Conservation (phyloP, 1,284 basidiomycete genomes). For the Xerocomus nothofagi region DNA sequence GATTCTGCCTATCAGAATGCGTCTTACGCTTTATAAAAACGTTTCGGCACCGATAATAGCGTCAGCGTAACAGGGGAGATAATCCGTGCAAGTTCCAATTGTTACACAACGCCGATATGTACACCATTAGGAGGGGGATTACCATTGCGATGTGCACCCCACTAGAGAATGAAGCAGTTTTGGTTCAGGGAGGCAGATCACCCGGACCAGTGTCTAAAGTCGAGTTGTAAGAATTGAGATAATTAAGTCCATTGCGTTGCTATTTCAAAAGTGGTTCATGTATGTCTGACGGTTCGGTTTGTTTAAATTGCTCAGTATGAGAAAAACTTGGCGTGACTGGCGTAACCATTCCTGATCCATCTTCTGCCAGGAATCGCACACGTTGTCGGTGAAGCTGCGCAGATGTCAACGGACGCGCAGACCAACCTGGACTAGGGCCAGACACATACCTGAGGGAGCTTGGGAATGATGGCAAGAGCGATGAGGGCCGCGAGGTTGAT, state of each 20-base stretch:
- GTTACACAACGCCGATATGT: slow-evolving; percentile 36
- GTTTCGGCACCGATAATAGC: slow-evolving; percentile 23
- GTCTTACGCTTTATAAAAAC: slow-evolving; percentile 68
- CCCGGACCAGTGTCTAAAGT: slow-evolving; percentile 21
- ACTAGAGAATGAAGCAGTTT: slow-evolving; percentile 14
- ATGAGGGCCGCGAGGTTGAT: slow-evolving; percentile 88
- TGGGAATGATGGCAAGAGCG: slow-evolving; percentile 82
- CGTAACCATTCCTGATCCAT: slow-evolving; percentile 62
- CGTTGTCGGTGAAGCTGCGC: slow-evolving; percentile 75
- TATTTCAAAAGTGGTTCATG: slow-evolving; percentile 41
- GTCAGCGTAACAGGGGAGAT: slow-evolving; percentile 16
- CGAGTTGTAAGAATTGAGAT: slow-evolving; percentile 10
- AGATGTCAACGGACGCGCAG: slow-evolving; percentile 18
- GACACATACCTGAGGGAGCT: slow-evolving; percentile 80
- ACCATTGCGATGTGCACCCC: slow-evolving; percentile 23
- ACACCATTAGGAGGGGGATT: slow-evolving; percentile 36
- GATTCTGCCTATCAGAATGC: slow-evolving; percentile 48
- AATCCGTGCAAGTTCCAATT: slow-evolving; percentile 18
- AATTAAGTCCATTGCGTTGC: slow-evolving; percentile 14
- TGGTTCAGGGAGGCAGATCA: slow-evolving; percentile 14
- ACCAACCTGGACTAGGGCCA: slow-evolving; percentile 2
- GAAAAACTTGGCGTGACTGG: slow-evolving; percentile 59
- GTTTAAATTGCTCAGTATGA: slow-evolving; percentile 25
- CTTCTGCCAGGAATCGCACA: slow-evolving; percentile 67
- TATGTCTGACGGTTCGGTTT: slow-evolving; percentile 28